Evolutionary conservation across 805 yeast species (phyloP), one percentile per base, ranked within the genome.

Genomic region (Saturnispora besseyi): DNA sequence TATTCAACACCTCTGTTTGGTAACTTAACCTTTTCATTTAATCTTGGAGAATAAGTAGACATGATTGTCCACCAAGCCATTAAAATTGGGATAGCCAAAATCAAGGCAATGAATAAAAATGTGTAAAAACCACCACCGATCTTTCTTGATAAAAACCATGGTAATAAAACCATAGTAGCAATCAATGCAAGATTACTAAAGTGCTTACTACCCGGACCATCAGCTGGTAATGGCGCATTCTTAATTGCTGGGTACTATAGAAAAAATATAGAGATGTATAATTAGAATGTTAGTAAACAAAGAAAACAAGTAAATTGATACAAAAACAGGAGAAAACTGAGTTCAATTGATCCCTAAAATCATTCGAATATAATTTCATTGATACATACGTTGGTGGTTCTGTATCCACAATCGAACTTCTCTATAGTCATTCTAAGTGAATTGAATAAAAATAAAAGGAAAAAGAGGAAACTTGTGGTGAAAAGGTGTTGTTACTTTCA

Each of bases 181-280:
- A 75, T 48, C 51, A 88, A 61, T 11, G 77, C 61, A 56, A 59
- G 59, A 68, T 89, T 88, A 66, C 77, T 76, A 70, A 89, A 88
- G 59, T 81, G 78, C 63, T 78, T 81, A 31, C 89, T 74, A 26
- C 95, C 89, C 5, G 96, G 87, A 40, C 96, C 96, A 63, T 88
- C 96, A 5, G 95, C 96, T 28, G 95, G 90, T 54, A 87, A 72
- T 10, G 89, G 89, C 2, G 91, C 95, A 63, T 88, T 88, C 62
- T 83, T 79, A 63, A 88, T 87, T 7, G 90, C 72, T 28, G 95
- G 95, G 45, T 63, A 77, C 70, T 62, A 43, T 15, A 43, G 18
- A 11, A 36, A 36, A 12, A 36, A 15, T 9, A 22, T 13, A 40
- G 7, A 15, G 12, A 22, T 21, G 29, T 13, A 28, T 32, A 44